Evolutionary conservation across 805 yeast genomes (phyloP).

Genomic region (Barnettozyma wickerhamii): DNA sequence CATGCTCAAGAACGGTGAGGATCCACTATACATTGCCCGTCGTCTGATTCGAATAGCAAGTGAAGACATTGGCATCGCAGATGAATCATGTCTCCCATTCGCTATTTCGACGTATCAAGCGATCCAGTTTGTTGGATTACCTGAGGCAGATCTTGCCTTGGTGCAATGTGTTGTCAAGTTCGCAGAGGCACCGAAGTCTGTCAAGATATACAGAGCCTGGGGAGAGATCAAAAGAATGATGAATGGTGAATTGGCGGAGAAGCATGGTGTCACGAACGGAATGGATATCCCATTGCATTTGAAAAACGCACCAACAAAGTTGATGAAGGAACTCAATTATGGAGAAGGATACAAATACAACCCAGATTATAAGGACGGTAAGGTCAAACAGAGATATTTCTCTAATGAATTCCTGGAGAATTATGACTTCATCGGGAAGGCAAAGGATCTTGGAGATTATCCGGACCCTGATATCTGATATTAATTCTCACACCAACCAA

Average conservation of each 20-base stretch:
- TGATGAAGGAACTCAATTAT: slow-evolving; percentile 88
- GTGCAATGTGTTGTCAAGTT: slow-evolving; percentile 93
- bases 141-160: slow-evolving; percentile 84
- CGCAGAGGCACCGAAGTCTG: slow-evolving; percentile 81
- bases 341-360: slow-evolving; percentile 84
- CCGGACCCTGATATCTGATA: slow-evolving; percentile 37
- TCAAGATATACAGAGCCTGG: slow-evolving; percentile 81
- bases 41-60: slow-evolving; percentile 93
- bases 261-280: slow-evolving; percentile 50
- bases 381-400: slow-evolving; percentile 68
- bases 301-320: slow-evolving; percentile 89
- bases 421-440: slow-evolving; percentile 47
- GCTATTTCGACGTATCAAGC: slow-evolving; percentile 85
- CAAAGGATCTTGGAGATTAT: slow-evolving; percentile 47
- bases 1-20: slow-evolving; percentile 93
- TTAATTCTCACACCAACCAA: no score
- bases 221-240: slow-evolving; percentile 57
- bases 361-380: slow-evolving; percentile 72
- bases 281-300: slow-evolving; percentile 63
- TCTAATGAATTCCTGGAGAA: slow-evolving; percentile 52
- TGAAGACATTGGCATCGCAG: slow-evolving; percentile 88
- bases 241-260: slow-evolving; percentile 41
- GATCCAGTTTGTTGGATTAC: slow-evolving; percentile 86
- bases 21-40: slow-evolving; percentile 83
- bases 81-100: slow-evolving; percentile 79